Conservation (phyloP, 345 rosid species). For the Anacardium occidentale region DNA sequence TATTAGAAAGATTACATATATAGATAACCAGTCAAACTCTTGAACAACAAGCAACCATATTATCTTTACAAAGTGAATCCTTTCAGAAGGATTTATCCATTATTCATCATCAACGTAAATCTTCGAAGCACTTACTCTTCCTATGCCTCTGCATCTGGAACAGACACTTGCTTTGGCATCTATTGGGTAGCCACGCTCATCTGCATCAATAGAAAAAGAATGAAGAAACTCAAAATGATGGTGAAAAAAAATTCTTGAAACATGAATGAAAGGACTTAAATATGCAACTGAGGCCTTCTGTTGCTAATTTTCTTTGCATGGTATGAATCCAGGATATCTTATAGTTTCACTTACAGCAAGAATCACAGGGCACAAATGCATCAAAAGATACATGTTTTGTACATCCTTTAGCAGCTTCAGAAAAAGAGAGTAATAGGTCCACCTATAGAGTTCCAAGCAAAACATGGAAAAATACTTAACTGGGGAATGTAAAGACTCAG, state of each 20-base stretch:
- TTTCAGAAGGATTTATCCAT: conserved; percentile 15
- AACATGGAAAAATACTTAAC: conserved; percentile 22
- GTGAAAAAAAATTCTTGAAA: neutral
- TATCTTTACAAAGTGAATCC: conserved; percentile 18
- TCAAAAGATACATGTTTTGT: conserved; percentile 69
- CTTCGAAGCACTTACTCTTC: conserved; percentile 60
- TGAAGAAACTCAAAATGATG: conserved; percentile 3
- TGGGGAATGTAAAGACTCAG: conserved; percentile 18
- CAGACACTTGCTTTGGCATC: conserved; percentile 61
- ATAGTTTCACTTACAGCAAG: conserved; percentile 59
- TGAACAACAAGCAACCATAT: conserved; percentile 6
- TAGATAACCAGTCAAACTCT: conserved; percentile 3
- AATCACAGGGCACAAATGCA: conserved; percentile 77
- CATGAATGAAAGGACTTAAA: neutral
- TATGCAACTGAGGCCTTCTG: conserved; percentile 3
- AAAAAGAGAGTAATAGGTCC: conserved; percentile 69
- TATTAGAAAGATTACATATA: conserved; percentile 10
- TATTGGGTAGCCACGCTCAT: conserved; percentile 70
- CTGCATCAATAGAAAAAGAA: conserved; percentile 45
- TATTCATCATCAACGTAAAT: conserved; percentile 26
- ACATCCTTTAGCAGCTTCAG: conserved; percentile 88
- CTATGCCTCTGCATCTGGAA: conserved; percentile 80
- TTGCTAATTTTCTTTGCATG: conserved; percentile 3
- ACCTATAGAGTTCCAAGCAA: conserved; percentile 37
- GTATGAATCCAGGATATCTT: conserved; percentile 5